Conservation (phyloP, 495 filamentous ascomycete species). For the Neurospora sp. region DNA sequence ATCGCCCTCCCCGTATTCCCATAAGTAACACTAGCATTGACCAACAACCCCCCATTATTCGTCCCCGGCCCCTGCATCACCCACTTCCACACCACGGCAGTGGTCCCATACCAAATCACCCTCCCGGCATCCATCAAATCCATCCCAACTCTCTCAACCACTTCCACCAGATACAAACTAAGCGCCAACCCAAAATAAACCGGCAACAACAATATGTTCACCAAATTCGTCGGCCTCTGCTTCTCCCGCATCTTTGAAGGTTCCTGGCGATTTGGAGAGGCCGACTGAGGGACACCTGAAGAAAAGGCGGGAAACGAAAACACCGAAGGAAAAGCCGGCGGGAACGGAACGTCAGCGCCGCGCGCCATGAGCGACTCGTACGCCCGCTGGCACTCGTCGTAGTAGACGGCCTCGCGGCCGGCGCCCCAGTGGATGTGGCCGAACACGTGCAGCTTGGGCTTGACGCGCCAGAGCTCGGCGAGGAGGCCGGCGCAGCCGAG, state of each 20-base stretch:
- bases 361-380: conserved; percentile 56
- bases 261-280: neutral
- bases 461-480: conserved; percentile 66
- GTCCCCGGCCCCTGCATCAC: conserved; percentile 46
- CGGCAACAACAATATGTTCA: neutral
- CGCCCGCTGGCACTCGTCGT: conserved; percentile 62
- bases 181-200: neutral
- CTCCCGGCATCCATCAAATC: conserved; percentile 45
- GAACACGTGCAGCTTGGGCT: conserved; percentile 75
- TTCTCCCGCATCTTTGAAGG: neutral
- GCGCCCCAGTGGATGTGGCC: conserved; percentile 76
- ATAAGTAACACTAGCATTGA: conserved; percentile 71
- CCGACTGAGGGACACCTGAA: neutral
- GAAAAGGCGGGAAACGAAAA: neutral
- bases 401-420: conserved; percentile 58
- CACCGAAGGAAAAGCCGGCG: neutral
- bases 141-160: neutral
- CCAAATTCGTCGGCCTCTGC: neutral
- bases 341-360: neutral
- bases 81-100: conserved; percentile 67
- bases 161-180: neutral
- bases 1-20: conserved; percentile 52
- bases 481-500: conserved; percentile 70
- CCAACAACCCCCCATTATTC: conserved; percentile 52
- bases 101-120: conserved; percentile 52